These are phyloP conservation scores for Salix caprea DNA, from an alignment of 345 rosid species.

Conservation along the genomic window DNA sequence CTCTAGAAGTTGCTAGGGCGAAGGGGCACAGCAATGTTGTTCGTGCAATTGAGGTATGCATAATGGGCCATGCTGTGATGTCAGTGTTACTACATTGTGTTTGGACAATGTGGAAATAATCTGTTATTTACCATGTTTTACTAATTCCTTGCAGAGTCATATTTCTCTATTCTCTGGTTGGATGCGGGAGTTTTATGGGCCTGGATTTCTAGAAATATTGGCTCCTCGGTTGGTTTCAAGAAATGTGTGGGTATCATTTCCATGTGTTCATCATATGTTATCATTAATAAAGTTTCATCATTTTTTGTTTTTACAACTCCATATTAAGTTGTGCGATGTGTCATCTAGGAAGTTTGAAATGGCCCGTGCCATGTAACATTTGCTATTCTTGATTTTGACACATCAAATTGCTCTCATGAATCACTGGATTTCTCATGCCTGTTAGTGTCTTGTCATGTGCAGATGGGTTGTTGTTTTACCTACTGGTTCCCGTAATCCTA, in stretches of 20 bases:
- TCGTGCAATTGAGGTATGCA: constrained; percentile 76
- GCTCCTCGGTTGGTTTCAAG: constrained; percentile 83
- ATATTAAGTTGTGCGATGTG: neutral
- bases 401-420: neutral
- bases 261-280: neutral
- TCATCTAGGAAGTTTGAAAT: neutral
- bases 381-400: constrained; percentile 2
- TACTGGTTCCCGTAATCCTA: constrained; percentile 63
- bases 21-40: constrained; percentile 72
- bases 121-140: neutral
- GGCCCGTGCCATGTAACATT: neutral
- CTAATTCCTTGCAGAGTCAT: constrained; percentile 45
- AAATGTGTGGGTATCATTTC: constrained; percentile 61
- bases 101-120: neutral
- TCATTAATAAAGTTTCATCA: neutral
- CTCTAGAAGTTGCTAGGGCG: constrained; percentile 82
- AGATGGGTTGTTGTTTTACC: constrained; percentile 93
- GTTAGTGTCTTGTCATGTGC: constrained; percentile 19
- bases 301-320: neutral
- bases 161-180: constrained; percentile 88
- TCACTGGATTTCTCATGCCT: neutral
- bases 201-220: constrained; percentile 72
- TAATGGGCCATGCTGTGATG: neutral
- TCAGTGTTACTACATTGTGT: neutral
- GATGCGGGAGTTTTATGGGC: constrained; percentile 89